These are phyloP conservation scores for Dothideomycetidae sp. DNA, from an alignment of 2,329 filamentous ascomycete genomes.

Conservation along the genomic window DNA sequence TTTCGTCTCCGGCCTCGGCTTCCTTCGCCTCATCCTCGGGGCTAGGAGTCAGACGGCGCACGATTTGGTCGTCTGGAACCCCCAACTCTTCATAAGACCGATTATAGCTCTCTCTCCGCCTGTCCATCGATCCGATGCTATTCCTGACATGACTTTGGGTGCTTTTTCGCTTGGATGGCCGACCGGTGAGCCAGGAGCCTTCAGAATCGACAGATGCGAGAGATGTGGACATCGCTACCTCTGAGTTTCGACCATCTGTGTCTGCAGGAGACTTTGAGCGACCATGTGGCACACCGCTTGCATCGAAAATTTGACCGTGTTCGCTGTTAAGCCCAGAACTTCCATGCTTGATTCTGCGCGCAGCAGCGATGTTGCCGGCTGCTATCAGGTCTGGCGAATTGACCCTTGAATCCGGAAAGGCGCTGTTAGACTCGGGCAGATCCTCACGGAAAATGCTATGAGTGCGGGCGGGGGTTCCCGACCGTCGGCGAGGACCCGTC, in stretches of 20 bases:
- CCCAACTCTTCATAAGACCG: conserved; percentile 51
- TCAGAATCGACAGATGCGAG: conserved; percentile 91
- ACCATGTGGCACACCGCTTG: background rate
- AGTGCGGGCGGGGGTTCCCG: conserved; percentile 57
- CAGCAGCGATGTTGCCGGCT: conserved; percentile 27
- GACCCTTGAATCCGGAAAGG: conserved; percentile 69
- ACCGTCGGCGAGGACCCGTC: conserved; percentile 29
- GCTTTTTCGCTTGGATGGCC: conserved; percentile 38
- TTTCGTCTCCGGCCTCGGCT: conserved; percentile 3
- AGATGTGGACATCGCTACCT: conserved; percentile 52
- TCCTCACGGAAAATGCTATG: conserved; percentile 89
- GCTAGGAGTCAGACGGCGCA: conserved; percentile 35
- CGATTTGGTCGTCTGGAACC: conserved; percentile 59
- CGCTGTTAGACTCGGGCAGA: conserved; percentile 69
- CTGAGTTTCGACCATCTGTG: conserved; percentile 19
- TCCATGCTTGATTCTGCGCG: conserved; percentile 23
- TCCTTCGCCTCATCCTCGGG: conserved; percentile 10
- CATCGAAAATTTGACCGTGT: background rate
- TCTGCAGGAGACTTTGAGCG: conserved; percentile 31
- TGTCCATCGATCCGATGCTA: conserved; percentile 32
- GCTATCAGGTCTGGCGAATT: conserved; percentile 55
- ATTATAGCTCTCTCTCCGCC: conserved; percentile 37
- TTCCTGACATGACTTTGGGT: conserved; percentile 32
- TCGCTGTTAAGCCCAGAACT: conserved; percentile 11
- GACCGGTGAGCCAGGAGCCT: conserved; percentile 85